Percentiles rank a stretch among this genome's conserved stretches.
Conservation (phyloP, 2,329 filamentous ascomycete species). For the Ophiostoma sp. region DNA sequence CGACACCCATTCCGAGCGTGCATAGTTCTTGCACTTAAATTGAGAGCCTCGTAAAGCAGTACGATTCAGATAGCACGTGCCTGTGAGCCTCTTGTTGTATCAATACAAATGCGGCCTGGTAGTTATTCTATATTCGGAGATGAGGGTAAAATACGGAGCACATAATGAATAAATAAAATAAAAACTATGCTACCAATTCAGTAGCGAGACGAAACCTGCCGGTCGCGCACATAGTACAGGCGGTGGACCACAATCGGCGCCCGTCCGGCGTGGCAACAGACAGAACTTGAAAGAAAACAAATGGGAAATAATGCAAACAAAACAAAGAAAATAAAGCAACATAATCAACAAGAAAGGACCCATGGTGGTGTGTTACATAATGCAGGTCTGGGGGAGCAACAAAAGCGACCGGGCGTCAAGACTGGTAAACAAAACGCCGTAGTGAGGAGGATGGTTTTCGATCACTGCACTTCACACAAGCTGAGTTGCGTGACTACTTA, state of each 20-base stretch:
- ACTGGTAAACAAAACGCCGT: not conserved
- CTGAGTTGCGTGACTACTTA: not conserved
- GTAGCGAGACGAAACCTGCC: not conserved
- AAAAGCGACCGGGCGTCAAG: not conserved
- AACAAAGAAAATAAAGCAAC: not conserved
- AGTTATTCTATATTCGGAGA: conserved; percentile 12
- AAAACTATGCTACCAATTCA: not conserved
- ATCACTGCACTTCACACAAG: not conserved
- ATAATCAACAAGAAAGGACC: not conserved
- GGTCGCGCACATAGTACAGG: not conserved
- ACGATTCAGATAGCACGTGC: not conserved
- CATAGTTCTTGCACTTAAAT: not conserved
- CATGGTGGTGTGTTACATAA: not conserved
- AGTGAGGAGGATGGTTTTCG: not conserved
- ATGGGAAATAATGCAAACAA: not conserved
- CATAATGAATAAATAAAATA: not conserved
- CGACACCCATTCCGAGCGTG: not conserved
- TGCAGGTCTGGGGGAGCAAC: not conserved
- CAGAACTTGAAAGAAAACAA: not conserved
- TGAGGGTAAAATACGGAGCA: not conserved
- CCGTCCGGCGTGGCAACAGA: conserved; percentile 2
- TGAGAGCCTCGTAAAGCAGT: not conserved
- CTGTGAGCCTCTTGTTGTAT: not conserved
- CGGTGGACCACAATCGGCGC: not conserved
- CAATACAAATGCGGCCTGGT: not conserved